Base-by-base conservation (phyloP, 2,329 filamentous ascomycete species). In the Bertia moriformis region DNA sequence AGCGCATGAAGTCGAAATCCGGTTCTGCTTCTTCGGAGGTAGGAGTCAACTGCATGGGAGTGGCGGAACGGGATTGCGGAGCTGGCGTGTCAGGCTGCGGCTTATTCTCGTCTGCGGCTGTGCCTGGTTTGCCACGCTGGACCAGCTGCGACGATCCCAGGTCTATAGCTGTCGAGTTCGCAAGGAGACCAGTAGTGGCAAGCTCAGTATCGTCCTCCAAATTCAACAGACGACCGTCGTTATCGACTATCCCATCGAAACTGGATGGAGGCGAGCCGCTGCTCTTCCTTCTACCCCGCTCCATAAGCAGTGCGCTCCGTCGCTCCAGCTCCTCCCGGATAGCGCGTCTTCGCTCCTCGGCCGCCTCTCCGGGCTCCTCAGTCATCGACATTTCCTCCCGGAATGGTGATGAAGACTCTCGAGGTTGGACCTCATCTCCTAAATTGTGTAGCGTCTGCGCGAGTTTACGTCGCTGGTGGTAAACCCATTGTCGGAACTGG, bases 401-500 rank as follows among this genome's bases (percentile, higher is more conserved):
- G 14, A 38, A 39, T 7, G 42, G 45, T 20, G 41, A 41, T 43
- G 52, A 43, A 46, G 47, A 50, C 47, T 60, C 50, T 51, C 43
- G 54, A 3, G 68, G 67, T 39, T 72, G 65, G 27, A 78, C 64
- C 39, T 76, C 73, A 51, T 78, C 71, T 38, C 72, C 72, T 10
- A 78, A 61, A 27, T 63, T 67, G 48, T 76, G 66, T 20, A 79
- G 54, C 13, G 73, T 66, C 42, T 73, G 53, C 15, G 71, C 71
- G 44, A 79, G 67, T 53, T 73, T 77, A 41, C 71, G 70, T 36
- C 74, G 69, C 40, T 71, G 73, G 41, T 69, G 64, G 41, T 73
- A 65, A 39, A 79, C 57, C 74, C 74, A 79, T 65, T 67, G 62
- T 53, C 71, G 64, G 42, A 79, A 63, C 50, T 78, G 68, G 1